Percentiles rank a stretch among this genome's conserved stretches.
Conservation (phyloP, 345 rosid species). For the Sapria himalayana region DNA sequence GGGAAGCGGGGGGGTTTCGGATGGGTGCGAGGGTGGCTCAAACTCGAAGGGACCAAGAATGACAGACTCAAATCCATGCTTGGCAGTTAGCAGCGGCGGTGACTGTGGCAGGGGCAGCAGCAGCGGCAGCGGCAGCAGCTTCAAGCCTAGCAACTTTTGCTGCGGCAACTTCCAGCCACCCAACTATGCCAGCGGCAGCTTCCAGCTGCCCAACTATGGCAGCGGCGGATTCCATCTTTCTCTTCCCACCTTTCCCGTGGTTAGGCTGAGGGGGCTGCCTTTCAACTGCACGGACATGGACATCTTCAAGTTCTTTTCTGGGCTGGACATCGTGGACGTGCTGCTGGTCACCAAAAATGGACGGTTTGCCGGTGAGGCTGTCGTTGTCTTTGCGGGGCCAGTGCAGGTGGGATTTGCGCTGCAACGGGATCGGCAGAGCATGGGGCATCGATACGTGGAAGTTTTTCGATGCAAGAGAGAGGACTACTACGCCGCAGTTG, state of each 20-base stretch:
- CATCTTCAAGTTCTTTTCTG: constrained; percentile 81
- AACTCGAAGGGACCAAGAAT: constrained; percentile 99
- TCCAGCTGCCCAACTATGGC: constrained; percentile 36
- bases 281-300: constrained; percentile 78
- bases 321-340: constrained; percentile 78
- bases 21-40: constrained; percentile 97
- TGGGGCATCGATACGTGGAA: constrained; percentile 83
- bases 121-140: too few species aligned
- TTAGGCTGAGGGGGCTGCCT: constrained; percentile 85
- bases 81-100: constrained; percentile 81
- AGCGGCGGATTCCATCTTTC: constrained; percentile 36
- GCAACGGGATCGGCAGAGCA: constrained; percentile 63
- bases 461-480: constrained; percentile 72
- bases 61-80: constrained; percentile 97
- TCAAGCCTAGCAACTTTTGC: constrained; percentile 35
- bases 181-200: constrained; percentile 26
- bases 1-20: constrained; percentile 94
- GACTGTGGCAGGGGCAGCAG: too few species aligned
- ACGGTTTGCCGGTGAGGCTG: constrained; percentile 81
- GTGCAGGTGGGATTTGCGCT: constrained; percentile 84
- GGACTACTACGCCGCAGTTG: constrained; percentile 73
- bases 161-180: constrained; percentile 37
- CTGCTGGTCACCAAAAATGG: constrained; percentile 61
- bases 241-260: constrained; percentile 68
- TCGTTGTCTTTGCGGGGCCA: constrained; percentile 49